phyloP scores from a whole-genome alignment of 2,329 filamentous ascomycete species.

The Fusarium azukiicola region DNA sequence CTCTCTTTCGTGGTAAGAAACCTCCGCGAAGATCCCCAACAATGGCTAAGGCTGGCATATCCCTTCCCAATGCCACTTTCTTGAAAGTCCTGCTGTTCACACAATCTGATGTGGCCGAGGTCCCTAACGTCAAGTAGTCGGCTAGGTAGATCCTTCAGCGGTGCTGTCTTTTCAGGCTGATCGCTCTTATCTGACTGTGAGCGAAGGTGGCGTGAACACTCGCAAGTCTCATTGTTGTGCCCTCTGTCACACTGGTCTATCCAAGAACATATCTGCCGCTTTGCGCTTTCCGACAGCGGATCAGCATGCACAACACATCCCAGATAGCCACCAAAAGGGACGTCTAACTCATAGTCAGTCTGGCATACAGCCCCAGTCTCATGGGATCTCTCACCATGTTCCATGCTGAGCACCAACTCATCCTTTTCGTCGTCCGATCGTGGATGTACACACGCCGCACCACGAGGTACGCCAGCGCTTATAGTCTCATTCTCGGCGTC shows the following conservation, averaged over 20 bases:
- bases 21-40: not conserved
- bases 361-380: not conserved
- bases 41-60: conserved; percentile 2
- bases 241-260: not conserved
- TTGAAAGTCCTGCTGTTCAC: not conserved
- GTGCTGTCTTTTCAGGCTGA: too few relatives aligned
- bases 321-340: not conserved
- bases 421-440: not conserved
- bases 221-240: not conserved
- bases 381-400: not conserved
- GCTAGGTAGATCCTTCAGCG: not conserved
- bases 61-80: not conserved
- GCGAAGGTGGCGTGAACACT: not conserved
- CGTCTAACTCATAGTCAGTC: not conserved
- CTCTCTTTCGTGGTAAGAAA: not conserved
- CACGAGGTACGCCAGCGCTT: not conserved
- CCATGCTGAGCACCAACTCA: not conserved
- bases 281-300: not conserved
- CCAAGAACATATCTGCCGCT: not conserved
- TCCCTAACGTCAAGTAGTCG: not conserved
- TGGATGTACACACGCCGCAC: not conserved
- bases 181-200: too few relatives aligned
- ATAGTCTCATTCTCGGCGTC: not conserved
- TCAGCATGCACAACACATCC: not conserved
- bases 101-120: not conserved